A percentile compares a stretch with the other conserved stretches of the same genome.
Evolutionary conservation across 257 asterid species (phyloP).

Genomic region (Dorcoceras hygrometricum): DNA sequence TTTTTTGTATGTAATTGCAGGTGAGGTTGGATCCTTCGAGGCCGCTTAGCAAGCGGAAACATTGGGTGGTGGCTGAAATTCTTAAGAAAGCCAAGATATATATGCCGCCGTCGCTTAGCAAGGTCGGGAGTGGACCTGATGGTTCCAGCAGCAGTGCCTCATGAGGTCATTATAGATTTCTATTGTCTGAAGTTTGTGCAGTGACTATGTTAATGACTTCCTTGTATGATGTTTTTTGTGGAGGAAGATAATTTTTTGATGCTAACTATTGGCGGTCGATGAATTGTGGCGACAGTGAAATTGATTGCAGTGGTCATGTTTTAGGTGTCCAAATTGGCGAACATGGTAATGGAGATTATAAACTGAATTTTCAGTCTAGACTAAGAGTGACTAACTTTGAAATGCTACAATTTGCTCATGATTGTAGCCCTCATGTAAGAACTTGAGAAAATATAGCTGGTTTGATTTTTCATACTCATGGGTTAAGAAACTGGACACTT

Average conservation of each 20-base stretch:
- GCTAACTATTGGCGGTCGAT: not conserved
- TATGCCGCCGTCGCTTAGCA: conserved; percentile 36
- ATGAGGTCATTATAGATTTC: conserved; percentile 24
- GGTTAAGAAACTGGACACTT: not conserved
- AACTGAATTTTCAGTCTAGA: too few relatives aligned
- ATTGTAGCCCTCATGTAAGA: not conserved
- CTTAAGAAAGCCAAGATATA: conserved; percentile 75
- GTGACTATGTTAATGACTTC: not conserved
- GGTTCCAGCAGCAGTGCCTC: conserved; percentile 25
- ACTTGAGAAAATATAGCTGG: not conserved
- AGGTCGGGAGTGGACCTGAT: conserved; percentile 26
- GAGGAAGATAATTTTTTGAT: not conserved
- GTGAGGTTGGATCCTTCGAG: conserved; percentile 79
- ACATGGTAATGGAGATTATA: not conserved
- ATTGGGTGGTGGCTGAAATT: conserved; percentile 76
- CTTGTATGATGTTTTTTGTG: not conserved
- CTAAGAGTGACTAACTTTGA: not conserved
- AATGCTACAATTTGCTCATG: not conserved
- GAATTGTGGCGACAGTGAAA: not conserved
- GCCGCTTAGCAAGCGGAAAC: conserved; percentile 80
- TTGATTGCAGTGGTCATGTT: not conserved
- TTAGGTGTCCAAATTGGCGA: not conserved
- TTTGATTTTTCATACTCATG: not conserved
- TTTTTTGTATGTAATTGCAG: conserved; percentile 34
- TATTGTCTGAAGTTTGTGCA: not conserved